Percentiles rank a stretch among this genome's conserved stretches.
Evolutionary conservation across 345 rosid species (phyloP).

Genomic region (Nasturtium officinale): DNA sequence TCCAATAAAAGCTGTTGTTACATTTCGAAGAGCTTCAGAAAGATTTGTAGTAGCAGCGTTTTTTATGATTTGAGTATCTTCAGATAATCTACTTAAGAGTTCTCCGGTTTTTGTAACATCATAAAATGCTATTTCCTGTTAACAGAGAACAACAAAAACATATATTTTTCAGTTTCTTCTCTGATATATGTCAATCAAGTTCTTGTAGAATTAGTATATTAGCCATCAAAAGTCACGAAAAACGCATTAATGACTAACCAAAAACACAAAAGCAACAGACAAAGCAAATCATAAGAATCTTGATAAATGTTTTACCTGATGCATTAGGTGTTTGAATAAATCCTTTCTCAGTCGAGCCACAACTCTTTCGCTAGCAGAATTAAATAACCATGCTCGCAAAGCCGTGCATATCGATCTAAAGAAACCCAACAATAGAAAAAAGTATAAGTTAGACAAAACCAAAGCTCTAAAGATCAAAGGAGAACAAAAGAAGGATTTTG

Average conservation of each 20-base stretch:
- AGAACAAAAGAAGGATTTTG: neutral
- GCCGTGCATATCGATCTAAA: slow-evolving; percentile 61
- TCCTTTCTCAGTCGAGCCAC: slow-evolving; percentile 66
- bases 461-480: neutral
- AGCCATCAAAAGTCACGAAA: neutral
- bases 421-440: neutral
- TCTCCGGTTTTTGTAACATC: slow-evolving; percentile 72
- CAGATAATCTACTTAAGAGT: slow-evolving; percentile 65
- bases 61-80: slow-evolving; percentile 70
- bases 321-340: slow-evolving; percentile 59
- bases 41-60: slow-evolving; percentile 76
- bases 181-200: neutral
- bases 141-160: neutral
- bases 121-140: slow-evolving; percentile 65
- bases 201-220: neutral
- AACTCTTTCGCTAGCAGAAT: slow-evolving; percentile 65
- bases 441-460: neutral
- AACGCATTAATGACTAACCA: neutral
- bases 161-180: neutral
- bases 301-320: slow-evolving; percentile 47
- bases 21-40: slow-evolving; percentile 62
- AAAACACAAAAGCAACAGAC: neutral
- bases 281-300: slow-evolving; percentile 8
- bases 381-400: slow-evolving; percentile 62
- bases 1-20: slow-evolving; percentile 60